Percentiles rank a stretch among this genome's conserved stretches.
Conservation (phyloP, 73 alveolate genomes). For the Symbiodinium pilosum region DNA sequence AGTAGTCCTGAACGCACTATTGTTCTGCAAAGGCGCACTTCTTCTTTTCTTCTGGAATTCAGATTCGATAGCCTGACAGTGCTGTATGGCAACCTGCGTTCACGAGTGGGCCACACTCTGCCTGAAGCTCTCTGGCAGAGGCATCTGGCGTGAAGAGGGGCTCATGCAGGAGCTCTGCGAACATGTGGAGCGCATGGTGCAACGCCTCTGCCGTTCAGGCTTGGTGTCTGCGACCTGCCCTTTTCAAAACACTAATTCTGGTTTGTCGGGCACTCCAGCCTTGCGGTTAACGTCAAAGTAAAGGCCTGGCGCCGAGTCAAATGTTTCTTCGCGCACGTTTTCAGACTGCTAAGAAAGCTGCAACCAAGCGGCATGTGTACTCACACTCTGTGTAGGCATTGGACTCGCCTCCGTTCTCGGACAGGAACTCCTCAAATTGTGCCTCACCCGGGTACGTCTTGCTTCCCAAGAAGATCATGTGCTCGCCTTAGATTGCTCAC, state of each 20-base stretch:
- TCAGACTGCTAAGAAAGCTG: slow-evolving; percentile 27
- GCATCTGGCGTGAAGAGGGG: slow-evolving; percentile 97
- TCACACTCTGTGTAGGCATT: slow-evolving; percentile 98
- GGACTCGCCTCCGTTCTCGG: slow-evolving; percentile 97
- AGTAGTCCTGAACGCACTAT: background rate
- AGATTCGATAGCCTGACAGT: slow-evolving; percentile 55
- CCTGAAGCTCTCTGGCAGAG: slow-evolving; percentile 97
- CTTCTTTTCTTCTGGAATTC: slow-evolving; percentile 64
- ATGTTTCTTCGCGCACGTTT: slow-evolving; percentile 95
- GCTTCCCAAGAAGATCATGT: slow-evolving; percentile 98
- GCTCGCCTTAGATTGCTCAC: slow-evolving; percentile 96
- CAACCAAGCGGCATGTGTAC: slow-evolving; percentile 96
- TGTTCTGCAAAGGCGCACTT: slow-evolving; percentile 26
- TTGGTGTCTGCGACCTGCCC: slow-evolving; percentile 14
- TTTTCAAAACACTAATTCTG: background rate
- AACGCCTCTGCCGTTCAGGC: slow-evolving; percentile 87
- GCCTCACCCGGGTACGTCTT: slow-evolving; percentile 96
- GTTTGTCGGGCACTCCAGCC: background rate
- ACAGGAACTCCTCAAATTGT: slow-evolving; percentile 95
- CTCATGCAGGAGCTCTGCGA: slow-evolving; percentile 96
- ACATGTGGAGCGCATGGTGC: slow-evolving; percentile 96
- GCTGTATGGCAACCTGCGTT: background rate
- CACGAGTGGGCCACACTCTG: background rate
- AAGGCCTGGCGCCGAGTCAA: slow-evolving; percentile 92
- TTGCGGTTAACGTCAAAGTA: slow-evolving; percentile 62